Conservation (phyloP, 1,139 yeast genomes). For the Kodamaea sp. region DNA sequence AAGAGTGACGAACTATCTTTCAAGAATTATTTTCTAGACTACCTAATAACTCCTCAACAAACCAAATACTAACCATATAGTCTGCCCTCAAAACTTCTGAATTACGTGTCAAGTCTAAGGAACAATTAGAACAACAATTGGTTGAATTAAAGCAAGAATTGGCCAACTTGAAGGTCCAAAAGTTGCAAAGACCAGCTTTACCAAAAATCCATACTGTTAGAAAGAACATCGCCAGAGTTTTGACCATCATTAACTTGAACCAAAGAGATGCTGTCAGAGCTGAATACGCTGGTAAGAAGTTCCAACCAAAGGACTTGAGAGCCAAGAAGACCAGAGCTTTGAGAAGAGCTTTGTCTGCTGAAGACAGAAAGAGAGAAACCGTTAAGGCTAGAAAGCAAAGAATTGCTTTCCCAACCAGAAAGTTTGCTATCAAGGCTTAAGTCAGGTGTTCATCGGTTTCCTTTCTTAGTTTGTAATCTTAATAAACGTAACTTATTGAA, state of each 20-base stretch:
- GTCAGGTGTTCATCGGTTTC: slow-evolving; percentile 9
- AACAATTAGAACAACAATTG: slow-evolving; percentile 91
- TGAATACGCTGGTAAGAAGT: slow-evolving; percentile 94
- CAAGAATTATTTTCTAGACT: too few relatives aligned
- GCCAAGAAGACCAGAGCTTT: slow-evolving; percentile 99
- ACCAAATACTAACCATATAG: slow-evolving; percentile 38
- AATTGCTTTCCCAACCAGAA: slow-evolving; percentile 97
- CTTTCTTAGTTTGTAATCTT: slow-evolving; percentile 9
- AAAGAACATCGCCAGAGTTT: slow-evolving; percentile 97
- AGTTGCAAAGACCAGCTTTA: slow-evolving; percentile 84
- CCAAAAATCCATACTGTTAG: slow-evolving; percentile 96
- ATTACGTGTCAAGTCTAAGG: slow-evolving; percentile 97
- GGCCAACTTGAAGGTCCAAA: slow-evolving; percentile 94
- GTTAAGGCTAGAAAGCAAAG: slow-evolving; percentile 88
- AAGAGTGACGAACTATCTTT: too few relatives aligned
- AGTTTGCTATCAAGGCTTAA: slow-evolving; percentile 98
- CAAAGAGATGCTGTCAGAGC: slow-evolving; percentile 95
- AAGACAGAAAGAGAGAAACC: slow-evolving; percentile 79
- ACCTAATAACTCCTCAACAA: not conserved
- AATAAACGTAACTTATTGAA: slow-evolving; percentile 6
- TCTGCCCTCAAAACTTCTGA: slow-evolving; percentile 94
- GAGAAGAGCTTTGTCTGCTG: slow-evolving; percentile 92
- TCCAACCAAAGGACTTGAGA: slow-evolving; percentile 98
- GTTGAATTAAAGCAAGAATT: slow-evolving; percentile 96
- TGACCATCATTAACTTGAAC: slow-evolving; percentile 94